phyloP scores from a whole-genome alignment of 176 grass and related monocot species.

The Themeda triandra region DNA sequence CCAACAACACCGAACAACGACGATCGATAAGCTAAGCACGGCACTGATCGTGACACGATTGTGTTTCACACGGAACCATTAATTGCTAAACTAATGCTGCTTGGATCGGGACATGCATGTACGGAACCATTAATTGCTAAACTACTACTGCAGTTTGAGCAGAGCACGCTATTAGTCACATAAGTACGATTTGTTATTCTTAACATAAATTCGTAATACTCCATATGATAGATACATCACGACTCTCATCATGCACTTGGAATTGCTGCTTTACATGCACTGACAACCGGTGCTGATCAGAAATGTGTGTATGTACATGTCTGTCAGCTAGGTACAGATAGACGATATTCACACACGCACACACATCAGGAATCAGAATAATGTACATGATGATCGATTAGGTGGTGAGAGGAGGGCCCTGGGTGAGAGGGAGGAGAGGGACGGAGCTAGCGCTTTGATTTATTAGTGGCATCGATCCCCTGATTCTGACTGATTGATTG shows the following conservation, averaged over 20 bases:
- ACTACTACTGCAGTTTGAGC: no score
- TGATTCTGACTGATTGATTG: background rate
- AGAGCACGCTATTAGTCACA: background rate
- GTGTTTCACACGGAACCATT: background rate
- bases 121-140: no score
- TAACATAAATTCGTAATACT: background rate
- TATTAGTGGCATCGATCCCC: conserved; percentile 16
- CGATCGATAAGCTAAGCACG: background rate
- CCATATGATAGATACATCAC: no score
- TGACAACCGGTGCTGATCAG: conserved; percentile 16
- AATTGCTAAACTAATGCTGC: no score
- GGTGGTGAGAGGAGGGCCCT: no score
- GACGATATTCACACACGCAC: background rate
- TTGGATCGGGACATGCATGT: no score
- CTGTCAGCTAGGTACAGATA: conserved; percentile 28
- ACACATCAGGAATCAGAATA: conserved; percentile 25
- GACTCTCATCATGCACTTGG: conserved; percentile 21
- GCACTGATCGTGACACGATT: background rate
- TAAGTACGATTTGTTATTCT: background rate
- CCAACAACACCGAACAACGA: background rate
- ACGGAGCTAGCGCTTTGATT: background rate
- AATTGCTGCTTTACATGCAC: background rate
- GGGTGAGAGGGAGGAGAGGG: no score
- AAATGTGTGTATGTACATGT: background rate
- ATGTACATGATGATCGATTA: conserved; percentile 14